phyloP scores from a whole-genome alignment of 768 basidiomycete species.

The Austroboletus festivus region DNA sequence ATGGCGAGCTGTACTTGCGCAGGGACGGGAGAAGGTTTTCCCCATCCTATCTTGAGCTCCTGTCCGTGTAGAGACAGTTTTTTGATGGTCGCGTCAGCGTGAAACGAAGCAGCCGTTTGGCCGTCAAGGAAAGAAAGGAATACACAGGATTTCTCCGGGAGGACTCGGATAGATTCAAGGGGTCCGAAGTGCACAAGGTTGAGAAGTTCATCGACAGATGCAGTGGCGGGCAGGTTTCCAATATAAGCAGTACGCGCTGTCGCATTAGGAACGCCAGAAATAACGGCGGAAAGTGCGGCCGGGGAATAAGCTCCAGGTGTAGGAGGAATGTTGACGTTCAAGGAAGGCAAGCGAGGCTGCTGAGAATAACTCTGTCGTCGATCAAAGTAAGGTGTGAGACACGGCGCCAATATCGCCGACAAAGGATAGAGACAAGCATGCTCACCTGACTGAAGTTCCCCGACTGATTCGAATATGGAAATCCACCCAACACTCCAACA shows the following conservation, averaged over 20 bases:
- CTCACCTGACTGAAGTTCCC: slow-evolving; percentile 64
- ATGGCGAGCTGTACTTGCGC: slow-evolving; percentile 85
- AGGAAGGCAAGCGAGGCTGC: slow-evolving; percentile 53
- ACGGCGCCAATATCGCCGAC: not conserved
- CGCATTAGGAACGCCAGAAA: slow-evolving; percentile 53
- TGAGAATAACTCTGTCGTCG: slow-evolving; percentile 46
- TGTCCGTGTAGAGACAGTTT: slow-evolving; percentile 91
- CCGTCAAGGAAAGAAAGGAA: slow-evolving; percentile 98
- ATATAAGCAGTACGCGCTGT: slow-evolving; percentile 93
- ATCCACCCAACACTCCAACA: slow-evolving; percentile 69
- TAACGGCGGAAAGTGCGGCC: slow-evolving; percentile 71
- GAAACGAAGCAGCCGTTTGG: slow-evolving; percentile 91
- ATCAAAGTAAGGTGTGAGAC: slow-evolving; percentile 2
- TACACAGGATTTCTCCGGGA: slow-evolving; percentile 96
- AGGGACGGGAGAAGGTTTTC: slow-evolving; percentile 88
- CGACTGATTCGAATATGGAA: slow-evolving; percentile 71
- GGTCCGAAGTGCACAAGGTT: slow-evolving; percentile 98
- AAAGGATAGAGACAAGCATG: not conserved
- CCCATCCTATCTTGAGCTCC: slow-evolving; percentile 99
- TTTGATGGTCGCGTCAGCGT: slow-evolving; percentile 94
- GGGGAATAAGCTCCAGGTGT: slow-evolving; percentile 77
- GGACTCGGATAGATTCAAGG: slow-evolving; percentile 88
- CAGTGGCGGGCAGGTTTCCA: slow-evolving; percentile 91
- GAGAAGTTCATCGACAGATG: slow-evolving; percentile 95
- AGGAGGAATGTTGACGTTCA: slow-evolving; percentile 65